phyloP scores from a whole-genome alignment of 495 filamentous ascomycete genomes.

The Xylaria sp. region DNA sequence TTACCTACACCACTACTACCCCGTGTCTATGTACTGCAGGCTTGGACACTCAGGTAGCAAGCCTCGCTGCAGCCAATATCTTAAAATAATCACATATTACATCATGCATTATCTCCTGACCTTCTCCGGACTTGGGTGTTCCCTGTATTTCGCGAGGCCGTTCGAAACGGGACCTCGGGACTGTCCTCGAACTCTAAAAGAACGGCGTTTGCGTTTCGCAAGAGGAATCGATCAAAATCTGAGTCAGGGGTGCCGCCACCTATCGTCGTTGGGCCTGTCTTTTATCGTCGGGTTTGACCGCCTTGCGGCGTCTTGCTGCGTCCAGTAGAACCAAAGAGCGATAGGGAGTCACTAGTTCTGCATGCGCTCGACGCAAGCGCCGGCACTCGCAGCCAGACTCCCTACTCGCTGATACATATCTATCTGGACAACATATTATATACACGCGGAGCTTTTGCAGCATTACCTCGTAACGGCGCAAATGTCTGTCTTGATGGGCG shows the following conservation, averaged over 20 bases:
- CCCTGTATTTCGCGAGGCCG: slow-evolving; percentile 5
- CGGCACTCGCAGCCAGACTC: background rate
- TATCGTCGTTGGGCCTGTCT: slow-evolving; percentile 10
- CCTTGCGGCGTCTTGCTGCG: slow-evolving; percentile 5
- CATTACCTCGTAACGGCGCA: background rate
- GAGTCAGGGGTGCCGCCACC: background rate
- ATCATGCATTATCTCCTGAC: slow-evolving; percentile 20
- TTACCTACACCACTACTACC: background rate
- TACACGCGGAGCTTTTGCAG: background rate
- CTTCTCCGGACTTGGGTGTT: slow-evolving; percentile 5
- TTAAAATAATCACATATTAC: slow-evolving; percentile 23
- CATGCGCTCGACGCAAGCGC: slow-evolving; percentile 17
- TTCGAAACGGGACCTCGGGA: slow-evolving; percentile 1
- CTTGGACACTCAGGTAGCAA: background rate
- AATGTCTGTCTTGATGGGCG: background rate
- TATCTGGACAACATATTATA: background rate
- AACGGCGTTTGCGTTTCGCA: background rate
- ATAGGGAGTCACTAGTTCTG: slow-evolving; percentile 8
- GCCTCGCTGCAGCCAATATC: slow-evolving; percentile 17
- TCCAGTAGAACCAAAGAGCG: slow-evolving; percentile 10
- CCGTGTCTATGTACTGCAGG: background rate
- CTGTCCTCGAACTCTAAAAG: background rate
- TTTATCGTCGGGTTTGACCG: slow-evolving; percentile 21
- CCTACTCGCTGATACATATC: background rate
- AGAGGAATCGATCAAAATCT: background rate